These are phyloP conservation scores for Hypoxylon sp. DNA, from an alignment of 2,329 filamentous ascomycete genomes.

Conservation along the genomic window DNA sequence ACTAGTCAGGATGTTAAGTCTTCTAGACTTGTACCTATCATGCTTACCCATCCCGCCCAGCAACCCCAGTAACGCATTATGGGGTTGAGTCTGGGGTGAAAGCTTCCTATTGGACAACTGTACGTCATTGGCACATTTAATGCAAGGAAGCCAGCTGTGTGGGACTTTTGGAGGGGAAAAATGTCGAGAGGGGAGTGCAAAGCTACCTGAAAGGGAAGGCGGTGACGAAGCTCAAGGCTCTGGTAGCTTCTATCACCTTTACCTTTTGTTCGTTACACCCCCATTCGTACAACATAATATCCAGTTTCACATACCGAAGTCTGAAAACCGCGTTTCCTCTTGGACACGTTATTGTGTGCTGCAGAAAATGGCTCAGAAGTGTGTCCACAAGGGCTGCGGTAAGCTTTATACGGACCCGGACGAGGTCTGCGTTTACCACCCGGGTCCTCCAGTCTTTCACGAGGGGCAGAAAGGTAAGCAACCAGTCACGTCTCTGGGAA, in stretches of 20 bases:
- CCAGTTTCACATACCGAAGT: neutral
- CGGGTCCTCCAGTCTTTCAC: constrained; percentile 93
- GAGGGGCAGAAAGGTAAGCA: constrained; percentile 95
- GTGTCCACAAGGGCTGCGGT: constrained; percentile 95
- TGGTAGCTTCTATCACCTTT: constrained; percentile 40
- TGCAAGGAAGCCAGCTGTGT: constrained; percentile 23
- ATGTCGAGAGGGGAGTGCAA: constrained; percentile 15
- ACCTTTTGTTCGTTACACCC: constrained; percentile 8
- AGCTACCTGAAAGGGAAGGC: constrained; percentile 35
- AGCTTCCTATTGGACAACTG: constrained; percentile 8
- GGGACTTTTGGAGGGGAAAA: constrained; percentile 27
- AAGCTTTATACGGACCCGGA: constrained; percentile 85
- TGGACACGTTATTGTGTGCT: constrained; percentile 17
- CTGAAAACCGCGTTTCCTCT: neutral
- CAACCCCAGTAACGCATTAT: neutral
- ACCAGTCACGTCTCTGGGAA: constrained; percentile 11
- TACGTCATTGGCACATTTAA: constrained; percentile 30
- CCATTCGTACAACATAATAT: neutral
- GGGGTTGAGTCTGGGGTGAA: neutral
- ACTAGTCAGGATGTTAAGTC: no score
- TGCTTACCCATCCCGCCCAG: neutral
- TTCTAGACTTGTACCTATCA: no score
- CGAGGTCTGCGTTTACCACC: constrained; percentile 91
- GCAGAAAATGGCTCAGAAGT: constrained; percentile 78
- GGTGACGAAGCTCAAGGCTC: constrained; percentile 37